Percentiles rank a stretch among this genome's conserved stretches.
These are phyloP conservation scores for Kernera saxatilis DNA, from an alignment of 345 rosid species.

Conservation along the genomic window DNA sequence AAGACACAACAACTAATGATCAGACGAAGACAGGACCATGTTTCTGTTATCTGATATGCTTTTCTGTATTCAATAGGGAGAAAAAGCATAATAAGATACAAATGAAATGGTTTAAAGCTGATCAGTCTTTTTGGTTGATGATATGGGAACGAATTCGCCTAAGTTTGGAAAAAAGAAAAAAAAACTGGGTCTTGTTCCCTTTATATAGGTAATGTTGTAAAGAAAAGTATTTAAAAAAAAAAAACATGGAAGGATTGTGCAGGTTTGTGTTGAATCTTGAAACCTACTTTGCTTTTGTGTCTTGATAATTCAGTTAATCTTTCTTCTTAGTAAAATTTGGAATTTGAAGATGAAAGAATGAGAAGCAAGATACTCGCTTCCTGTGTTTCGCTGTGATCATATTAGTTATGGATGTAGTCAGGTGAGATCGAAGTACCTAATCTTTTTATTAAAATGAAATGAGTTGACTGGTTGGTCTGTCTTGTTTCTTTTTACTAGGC, in stretches of 20 bases:
- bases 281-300: not conserved
- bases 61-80: not conserved
- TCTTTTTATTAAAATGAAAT: too few species aligned
- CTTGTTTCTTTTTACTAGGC: too few species aligned
- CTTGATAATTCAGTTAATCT: not conserved
- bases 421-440: too few species aligned
- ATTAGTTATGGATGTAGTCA: too few species aligned
- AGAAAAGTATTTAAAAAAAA: not conserved
- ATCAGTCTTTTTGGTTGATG: slow-evolving; percentile 13
- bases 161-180: not conserved
- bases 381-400: too few species aligned
- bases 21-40: slow-evolving; percentile 4
- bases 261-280: slow-evolving; percentile 1
- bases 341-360: not conserved
- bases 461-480: too few species aligned
- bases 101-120: not conserved
- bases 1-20: not conserved
- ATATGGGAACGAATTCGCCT: not conserved
- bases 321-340: not conserved
- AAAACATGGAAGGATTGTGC: not conserved
- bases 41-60: not conserved
- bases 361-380: not conserved
- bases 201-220: slow-evolving; percentile 17
- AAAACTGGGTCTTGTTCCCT: slow-evolving; percentile 15
- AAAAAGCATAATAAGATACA: not conserved